These are phyloP conservation scores for Maudiozyma bulderi DNA, from an alignment of 805 yeast genomes.

Conservation along the genomic window DNA sequence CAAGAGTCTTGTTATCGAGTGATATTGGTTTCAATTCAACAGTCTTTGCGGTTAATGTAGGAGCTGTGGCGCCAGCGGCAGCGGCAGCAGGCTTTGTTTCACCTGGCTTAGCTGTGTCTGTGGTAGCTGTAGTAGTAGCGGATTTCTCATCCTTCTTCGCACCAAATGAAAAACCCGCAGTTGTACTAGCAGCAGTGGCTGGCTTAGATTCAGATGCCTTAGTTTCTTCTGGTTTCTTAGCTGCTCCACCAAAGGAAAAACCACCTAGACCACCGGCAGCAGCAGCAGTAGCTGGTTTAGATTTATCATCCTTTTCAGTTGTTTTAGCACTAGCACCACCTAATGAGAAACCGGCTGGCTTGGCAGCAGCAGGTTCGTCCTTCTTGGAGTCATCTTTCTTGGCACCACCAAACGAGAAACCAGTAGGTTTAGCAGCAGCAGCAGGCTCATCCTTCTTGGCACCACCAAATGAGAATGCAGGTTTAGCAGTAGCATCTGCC, in stretches of 20 bases:
- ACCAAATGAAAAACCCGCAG: slow-evolving; percentile 12
- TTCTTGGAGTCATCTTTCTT: slow-evolving; percentile 2
- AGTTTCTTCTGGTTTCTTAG: slow-evolving; percentile 1
- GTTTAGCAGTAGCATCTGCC: too few species aligned
- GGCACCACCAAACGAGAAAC: slow-evolving; percentile 8
- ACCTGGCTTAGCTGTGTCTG: not conserved
- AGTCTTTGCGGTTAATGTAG: slow-evolving; percentile 33
- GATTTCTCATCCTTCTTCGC: slow-evolving; percentile 9
- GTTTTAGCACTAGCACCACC: slow-evolving; percentile 6
- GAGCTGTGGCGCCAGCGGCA: not conserved
- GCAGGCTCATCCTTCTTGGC: not conserved
- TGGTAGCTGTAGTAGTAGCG: slow-evolving; percentile 3
- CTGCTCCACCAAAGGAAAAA: slow-evolving; percentile 15
- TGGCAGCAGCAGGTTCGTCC: not conserved
- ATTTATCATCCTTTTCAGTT: slow-evolving; percentile 2
- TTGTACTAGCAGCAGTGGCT: slow-evolving; percentile 5
- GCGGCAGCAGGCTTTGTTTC: not conserved
- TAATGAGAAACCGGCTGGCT: slow-evolving; percentile 4
- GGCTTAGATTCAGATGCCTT: slow-evolving; percentile 2
- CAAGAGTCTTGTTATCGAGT: slow-evolving; percentile 82
- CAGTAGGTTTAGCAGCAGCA: slow-evolving; percentile 2
- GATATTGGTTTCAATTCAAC: slow-evolving; percentile 63
- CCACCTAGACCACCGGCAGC: slow-evolving; percentile 7
- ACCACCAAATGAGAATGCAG: slow-evolving; percentile 7
- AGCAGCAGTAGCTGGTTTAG: not conserved